Evolutionary conservation across 2,329 filamentous ascomycete genomes (phyloP), one percentile per base, ranked within the genome.

Genomic region (Fusarium acutatum): DNA sequence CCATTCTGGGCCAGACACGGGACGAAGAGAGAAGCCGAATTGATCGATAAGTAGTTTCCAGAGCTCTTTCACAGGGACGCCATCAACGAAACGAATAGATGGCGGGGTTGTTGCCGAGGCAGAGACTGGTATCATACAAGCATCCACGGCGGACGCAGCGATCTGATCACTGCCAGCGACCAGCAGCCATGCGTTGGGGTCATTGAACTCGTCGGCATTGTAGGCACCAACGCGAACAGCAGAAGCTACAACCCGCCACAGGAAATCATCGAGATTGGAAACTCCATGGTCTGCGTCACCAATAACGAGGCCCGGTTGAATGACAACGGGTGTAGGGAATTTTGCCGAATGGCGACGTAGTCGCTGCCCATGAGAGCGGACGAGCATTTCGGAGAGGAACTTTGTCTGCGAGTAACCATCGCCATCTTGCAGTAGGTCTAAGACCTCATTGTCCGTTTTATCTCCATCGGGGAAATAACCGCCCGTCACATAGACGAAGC

Each of bases 361-460:
- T n/a, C 61, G 66, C 32, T 60, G 54, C 14, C 61, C 66, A 10
- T 65, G 61, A 43, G 38, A 54, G 11, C 66, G 50, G 43, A 69
- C 63, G 38, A 69, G 61, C 37, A 58, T 46, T 14, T 69, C 66
- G 24, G 66, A 47, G 10, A 69, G 54, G 37, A 69, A 66, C 44
- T 69, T 69, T n/a, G 66, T 57, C 34, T 69, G 66, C 18, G 62
- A 65, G 61, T 69, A 69, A 10, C 66, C 66, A 32, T 69, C 66
- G 10, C 49, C 28, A 14, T 60, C 61, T 6, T 40, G n/a, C 8
- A 69, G 43, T 5, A 64, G 61, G 54, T 32, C 41, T 6, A 56
- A 9, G 37, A 56, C 11, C 28, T 41, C 37, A 20, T 54, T 10
- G 18, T 41, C 52, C 5, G 14, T 41, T 41, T 6, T 14, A 1